Base-by-base conservation (phyloP, 495 filamentous ascomycete species). In the Aspergillus funiculosus region DNA sequence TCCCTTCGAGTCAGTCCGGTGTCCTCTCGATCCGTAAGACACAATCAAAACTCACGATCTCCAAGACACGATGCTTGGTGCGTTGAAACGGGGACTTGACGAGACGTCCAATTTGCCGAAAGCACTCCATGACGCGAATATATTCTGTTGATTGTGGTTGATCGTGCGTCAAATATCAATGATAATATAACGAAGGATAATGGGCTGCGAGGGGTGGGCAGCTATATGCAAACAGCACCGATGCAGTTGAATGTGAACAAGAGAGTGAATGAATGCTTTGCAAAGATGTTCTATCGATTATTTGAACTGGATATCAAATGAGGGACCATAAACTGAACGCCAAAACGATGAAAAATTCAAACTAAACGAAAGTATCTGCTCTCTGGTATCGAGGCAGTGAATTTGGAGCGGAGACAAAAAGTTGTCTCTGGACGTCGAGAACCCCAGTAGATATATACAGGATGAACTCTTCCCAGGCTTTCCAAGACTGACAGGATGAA, bases 21-120 rank as follows among this genome's bases (percentile, higher is more conserved):
- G n/a, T n/a, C n/a, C n/a, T n/a, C n/a, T n/a, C n/a, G n/a, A n/a
- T n/a, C n/a, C n/a, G n/a, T n/a, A n/a, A n/a, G n/a, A n/a, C n/a
- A n/a, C n/a, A n/a, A n/a, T n/a, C n/a, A n/a, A n/a, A n/a, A 62
- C 68, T 56, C 40, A 71, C 66, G 39, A 71, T 71, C 45, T 71
- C 63, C 52, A 73, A 50, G 22, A 54, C 53, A 17, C 51, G 52
- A 17, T 52, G 55, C 37, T 62, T 42, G 6, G 51, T 48, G 25
- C 60, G 63, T 21, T 41, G 54, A 42, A 71, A 73, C 13, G 63
- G 60, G 15, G 57, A 54, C 49, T 63, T 71, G 30, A 72, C 34
- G 43, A 59, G 64, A 29, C 61, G 62, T 35, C 54, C 57, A 11
- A 71, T 56, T 45, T 69, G 65, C 27, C 62, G 62, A 35, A 71